These are phyloP conservation scores for Solanum aculeatissimum DNA, from an alignment of 305 asterid species.

Conservation along the genomic window DNA sequence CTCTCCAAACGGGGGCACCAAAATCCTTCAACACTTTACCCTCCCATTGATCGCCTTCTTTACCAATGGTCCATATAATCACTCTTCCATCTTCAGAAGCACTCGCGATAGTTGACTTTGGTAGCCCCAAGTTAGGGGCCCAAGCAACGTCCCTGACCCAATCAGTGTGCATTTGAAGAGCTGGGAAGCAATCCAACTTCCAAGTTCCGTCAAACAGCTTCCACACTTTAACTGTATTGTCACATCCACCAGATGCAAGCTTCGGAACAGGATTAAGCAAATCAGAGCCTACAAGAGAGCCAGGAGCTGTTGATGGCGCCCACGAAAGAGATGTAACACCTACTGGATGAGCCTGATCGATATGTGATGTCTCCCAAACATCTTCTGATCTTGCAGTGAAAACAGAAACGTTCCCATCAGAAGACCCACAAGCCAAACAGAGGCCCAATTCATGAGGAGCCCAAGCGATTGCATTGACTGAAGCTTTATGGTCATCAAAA, in stretches of 20 bases:
- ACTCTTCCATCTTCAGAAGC: conserved; percentile 68
- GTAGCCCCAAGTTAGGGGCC: conserved; percentile 71
- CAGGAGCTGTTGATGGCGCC: conserved; percentile 61
- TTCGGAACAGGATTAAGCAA: conserved; percentile 38
- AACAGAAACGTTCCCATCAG: conserved; percentile 62
- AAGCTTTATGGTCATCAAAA: conserved; percentile 56
- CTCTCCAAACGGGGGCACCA: conserved; percentile 57
- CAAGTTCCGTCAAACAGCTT: conserved; percentile 46
- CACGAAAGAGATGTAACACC: conserved; percentile 78
- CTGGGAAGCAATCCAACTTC: conserved; percentile 71
- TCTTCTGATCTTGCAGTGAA: conserved; percentile 46
- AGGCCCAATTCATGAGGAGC: conserved; percentile 72
- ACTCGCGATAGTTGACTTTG: conserved; percentile 70
- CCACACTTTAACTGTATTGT: conserved; percentile 70
- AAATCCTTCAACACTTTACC: conserved; percentile 60
- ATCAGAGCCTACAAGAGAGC: conserved; percentile 38
- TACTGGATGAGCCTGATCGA: conserved; percentile 59
- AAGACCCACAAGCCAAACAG: conserved; percentile 62
- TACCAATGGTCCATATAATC: conserved; percentile 42
- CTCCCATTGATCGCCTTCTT: conserved; percentile 62
- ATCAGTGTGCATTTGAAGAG: conserved; percentile 54
- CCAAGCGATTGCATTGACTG: conserved; percentile 64
- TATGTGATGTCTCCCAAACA: conserved; percentile 50
- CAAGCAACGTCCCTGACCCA: conserved; percentile 76
- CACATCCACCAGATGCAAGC: conserved; percentile 72